phyloP scores from a whole-genome alignment of 2,329 filamentous ascomycete genomes.

The Aspergillus oerlinghausenensis region DNA sequence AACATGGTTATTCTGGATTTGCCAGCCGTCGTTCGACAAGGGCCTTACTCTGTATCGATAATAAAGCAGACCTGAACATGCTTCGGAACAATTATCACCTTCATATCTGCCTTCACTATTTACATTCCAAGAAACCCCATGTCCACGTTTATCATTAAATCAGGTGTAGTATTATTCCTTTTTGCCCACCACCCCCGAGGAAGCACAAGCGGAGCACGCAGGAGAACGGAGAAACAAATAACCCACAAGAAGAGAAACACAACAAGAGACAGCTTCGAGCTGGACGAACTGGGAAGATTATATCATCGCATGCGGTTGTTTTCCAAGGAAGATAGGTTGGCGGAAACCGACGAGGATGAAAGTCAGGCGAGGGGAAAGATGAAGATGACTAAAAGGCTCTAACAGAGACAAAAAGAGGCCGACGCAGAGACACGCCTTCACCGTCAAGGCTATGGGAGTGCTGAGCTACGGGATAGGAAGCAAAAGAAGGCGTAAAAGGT shows the following conservation, averaged over 20 bases:
- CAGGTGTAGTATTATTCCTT: slow-evolving; percentile 25
- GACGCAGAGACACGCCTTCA: slow-evolving; percentile 17
- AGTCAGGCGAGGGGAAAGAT: neutral
- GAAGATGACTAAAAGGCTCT: slow-evolving; percentile 19
- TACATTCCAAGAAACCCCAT: slow-evolving; percentile 29
- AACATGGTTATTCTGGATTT: neutral
- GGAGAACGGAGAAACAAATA: slow-evolving; percentile 6
- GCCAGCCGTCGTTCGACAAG: neutral
- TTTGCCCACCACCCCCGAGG: slow-evolving; percentile 17
- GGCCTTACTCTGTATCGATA: neutral
- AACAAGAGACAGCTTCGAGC: slow-evolving; percentile 9
- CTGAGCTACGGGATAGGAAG: slow-evolving; percentile 5
- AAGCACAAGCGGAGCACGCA: slow-evolving; percentile 14
- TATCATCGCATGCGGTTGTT: neutral
- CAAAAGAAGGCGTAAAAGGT: slow-evolving; percentile 11
- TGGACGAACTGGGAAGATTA: neutral
- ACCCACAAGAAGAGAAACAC: slow-evolving; percentile 9
- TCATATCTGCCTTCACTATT: slow-evolving; percentile 15
- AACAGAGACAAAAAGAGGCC: slow-evolving; percentile 14
- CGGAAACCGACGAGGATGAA: neutral
- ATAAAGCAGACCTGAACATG: neutral
- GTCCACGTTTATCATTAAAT: slow-evolving; percentile 34
- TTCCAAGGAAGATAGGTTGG: neutral
- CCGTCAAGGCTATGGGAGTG: slow-evolving; percentile 30
- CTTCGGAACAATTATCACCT: neutral